Evolutionary conservation across 1,284 basidiomycete species (phyloP), one percentile per base, ranked within the genome.

Genomic region (Cryptococcus maquisensis): DNA sequence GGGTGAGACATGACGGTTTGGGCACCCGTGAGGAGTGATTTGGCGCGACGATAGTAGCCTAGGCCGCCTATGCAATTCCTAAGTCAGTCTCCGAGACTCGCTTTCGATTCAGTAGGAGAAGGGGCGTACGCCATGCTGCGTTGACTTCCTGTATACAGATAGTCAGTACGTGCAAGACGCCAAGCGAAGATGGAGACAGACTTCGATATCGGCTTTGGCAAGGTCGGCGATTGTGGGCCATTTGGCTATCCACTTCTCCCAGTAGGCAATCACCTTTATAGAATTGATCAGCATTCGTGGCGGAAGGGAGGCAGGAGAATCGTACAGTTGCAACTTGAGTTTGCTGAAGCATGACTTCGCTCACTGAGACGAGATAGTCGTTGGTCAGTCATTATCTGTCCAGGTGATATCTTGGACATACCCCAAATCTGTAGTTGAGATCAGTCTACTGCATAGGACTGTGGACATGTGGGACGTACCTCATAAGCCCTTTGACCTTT

Each of bases 271-370:
- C 13, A 94, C 67, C 67, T 68, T 41, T 10, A 42, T n/a, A 21
- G 24, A 8, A 44, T 20, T 20, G 39, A 41, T 10, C 40, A 26
- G 50, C 23, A 3, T 35, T 21, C 38, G 20, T 12, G 12, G 32
- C 6, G 10, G 26, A 32, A 16, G 32, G 16, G 15, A 18, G 6
- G 13, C 32, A 9, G 28, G 13, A 13, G 13, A 40, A 15, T 51
- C 62, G 42, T 37, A 72, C 92, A 0, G 92, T 95, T 3, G 79
- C 82, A 23, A 80, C 78, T 52, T 93, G 92, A 0, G 95, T 98
- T 74, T 98, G 95, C 72, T 98, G 95, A 6, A 97, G 81, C 95
- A 98, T 98, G 60, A 97, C 87, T 74, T 97, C 92, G 12, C 87
- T 90, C 43, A 96, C 74, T 69, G 54, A 86, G 87, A 90, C 12